Conservation (phyloP, 2,329 filamentous ascomycete genomes). For the Penicillium brevicompactum region DNA sequence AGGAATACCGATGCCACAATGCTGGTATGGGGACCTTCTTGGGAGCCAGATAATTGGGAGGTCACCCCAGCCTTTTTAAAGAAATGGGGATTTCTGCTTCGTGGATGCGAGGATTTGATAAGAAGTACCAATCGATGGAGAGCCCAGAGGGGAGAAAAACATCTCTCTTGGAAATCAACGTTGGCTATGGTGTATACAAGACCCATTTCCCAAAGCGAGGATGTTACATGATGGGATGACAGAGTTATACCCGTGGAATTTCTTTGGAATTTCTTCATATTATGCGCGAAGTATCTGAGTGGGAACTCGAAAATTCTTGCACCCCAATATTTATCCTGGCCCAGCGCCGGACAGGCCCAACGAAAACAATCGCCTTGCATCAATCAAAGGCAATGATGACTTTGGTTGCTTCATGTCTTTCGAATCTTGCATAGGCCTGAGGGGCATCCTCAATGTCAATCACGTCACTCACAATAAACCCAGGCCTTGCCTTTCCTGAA, state of each 20-base stretch:
- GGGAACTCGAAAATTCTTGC: no score
- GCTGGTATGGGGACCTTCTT: slow-evolving; percentile 44
- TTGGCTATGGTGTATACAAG: neutral
- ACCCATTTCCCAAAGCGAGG: neutral
- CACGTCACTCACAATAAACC: slow-evolving; percentile 30
- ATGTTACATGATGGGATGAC: neutral
- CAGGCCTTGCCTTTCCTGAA: slow-evolving; percentile 26
- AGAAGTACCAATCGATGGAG: slow-evolving; percentile 41
- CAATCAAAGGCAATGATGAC: slow-evolving; percentile 14
- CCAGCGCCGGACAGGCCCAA: no score
- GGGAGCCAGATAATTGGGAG: slow-evolving; percentile 41
- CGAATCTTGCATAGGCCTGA: slow-evolving; percentile 28
- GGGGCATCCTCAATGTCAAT: slow-evolving; percentile 33
- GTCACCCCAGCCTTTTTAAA: slow-evolving; percentile 38
- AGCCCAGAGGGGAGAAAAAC: slow-evolving; percentile 34
- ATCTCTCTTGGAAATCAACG: slow-evolving; percentile 13
- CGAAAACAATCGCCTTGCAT: neutral
- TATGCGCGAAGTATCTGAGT: neutral
- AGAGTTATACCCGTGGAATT: no score
- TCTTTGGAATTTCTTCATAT: no score
- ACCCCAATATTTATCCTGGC: no score
- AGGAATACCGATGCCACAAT: slow-evolving; percentile 16
- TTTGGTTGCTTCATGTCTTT: slow-evolving; percentile 26
- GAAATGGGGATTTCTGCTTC: slow-evolving; percentile 40
- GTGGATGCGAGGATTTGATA: slow-evolving; percentile 35